Base-by-base conservation (phyloP, 1,284 basidiomycete species). In the Pseudozyma pruni region DNA sequence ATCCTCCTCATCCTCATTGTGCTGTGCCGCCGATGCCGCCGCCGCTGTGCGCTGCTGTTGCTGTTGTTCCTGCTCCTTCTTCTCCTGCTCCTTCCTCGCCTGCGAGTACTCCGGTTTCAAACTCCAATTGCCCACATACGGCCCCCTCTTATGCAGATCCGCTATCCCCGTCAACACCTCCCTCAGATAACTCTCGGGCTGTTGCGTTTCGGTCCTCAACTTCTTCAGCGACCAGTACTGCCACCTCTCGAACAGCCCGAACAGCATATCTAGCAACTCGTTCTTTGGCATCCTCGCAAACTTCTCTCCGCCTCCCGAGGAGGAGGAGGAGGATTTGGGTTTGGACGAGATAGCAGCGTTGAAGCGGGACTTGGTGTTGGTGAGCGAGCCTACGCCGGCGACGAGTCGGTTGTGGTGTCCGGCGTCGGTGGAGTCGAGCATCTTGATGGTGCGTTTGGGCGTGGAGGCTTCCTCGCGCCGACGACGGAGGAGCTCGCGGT, bases 151-250 rank as follows among this genome's bases (percentile, higher is more conserved):
- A 81, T 94, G 89, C 43, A 93, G 85, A 61, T 87, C 88, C 2
- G 91, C 94, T 43, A 97, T 90, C 67, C 92, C 90, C 39, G 85
- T 85, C 45, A 98, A 84, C 0, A 92, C 89, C 75, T 97, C 93
- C 74, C 93, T 91, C 56, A 98, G 87, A 83, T 93, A 97, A 14
- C 86, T 88, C 82, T 95, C 92, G 1, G 94, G 94, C 83, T 98
- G 94, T 80, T 94, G 90, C 0, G 91, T 91, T 52, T 88, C 89
- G 66, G 90, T 88, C 42, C 92, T 87, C 48, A 97, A 84, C 16
- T 88, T 86, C 68, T 90, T 90, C 81, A 96, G 89, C 60, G 88
- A 86, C 93, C 93, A 97, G 68, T 89, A 89, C 33, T 90, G 88
- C 59, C 88, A 87, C 52, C 91, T 88, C 57, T 88, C 87, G 85